Evolutionary conservation across 2,329 filamentous ascomycete species (phyloP), one percentile per base, ranked within the genome.

Genomic region (Alternaria sp.): DNA sequence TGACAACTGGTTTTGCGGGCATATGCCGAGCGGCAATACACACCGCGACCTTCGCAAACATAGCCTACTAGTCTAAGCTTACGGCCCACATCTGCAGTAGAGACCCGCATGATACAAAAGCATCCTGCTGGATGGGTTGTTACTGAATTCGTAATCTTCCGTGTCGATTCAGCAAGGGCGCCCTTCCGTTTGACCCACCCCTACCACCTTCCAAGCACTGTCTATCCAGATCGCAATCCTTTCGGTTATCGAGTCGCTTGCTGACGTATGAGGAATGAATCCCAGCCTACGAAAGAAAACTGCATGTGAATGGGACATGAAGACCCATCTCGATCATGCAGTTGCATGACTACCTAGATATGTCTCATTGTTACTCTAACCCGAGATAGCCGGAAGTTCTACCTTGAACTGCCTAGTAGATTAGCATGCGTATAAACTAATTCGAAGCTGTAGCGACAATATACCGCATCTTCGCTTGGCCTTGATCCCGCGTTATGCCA

Each of bases 151-250:
- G 46, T 30, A 9, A 38, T 50, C 16, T 10, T 27, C 32, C 34
- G 38, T 34, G 49, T 56, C 44, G 18, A 50, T 22, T 43, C 27
- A 36, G 16, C 30, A 27, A 50, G 45, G 25, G 40, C 44, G 45
- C 25, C n/a, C 16, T 14, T 43, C 43, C 7, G 45, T 41, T n/a
- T 22, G 45, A 46, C n/a, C 36, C 32, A 27, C 32, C 44, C 22
- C 25, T 36, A 28, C 18, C 14, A 16, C n/a, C 6, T 9, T 8
- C 5, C 9, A 34, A 14, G 38, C 54, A 16, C 11, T 27, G 30
- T 44, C 36, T 20, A n/a, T 44, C 6, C 22, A 27, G 12, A 14
- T 34, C 7, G 38, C n/a, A 20, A 8, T 16, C 12, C 28, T 27
- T 28, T 34, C n/a, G 5, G 27, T 8, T 43, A 20, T 14, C 46